Conservation (phyloP, 2,329 filamentous ascomycete genomes). For the Aspergillus sojae region DNA sequence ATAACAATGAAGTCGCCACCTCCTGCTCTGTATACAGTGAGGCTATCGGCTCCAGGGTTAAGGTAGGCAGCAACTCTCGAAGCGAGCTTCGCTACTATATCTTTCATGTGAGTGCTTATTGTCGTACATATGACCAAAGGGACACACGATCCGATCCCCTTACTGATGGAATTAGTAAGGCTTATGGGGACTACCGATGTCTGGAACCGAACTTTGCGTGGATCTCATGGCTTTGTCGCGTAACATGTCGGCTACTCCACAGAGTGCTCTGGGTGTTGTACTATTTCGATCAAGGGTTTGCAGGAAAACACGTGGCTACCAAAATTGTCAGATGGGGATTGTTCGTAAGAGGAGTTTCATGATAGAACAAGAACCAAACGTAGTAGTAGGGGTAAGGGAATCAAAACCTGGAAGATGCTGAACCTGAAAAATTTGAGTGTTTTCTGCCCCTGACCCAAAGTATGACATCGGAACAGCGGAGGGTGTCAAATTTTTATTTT, state of each 20-base stretch:
- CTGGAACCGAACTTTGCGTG: neutral
- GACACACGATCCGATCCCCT: neutral
- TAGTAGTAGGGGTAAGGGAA: neutral
- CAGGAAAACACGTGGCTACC: neutral
- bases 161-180: neutral
- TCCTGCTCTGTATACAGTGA: neutral
- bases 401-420: neutral
- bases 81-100: neutral
- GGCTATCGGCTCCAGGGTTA: neutral
- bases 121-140: neutral
- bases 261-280: no score
- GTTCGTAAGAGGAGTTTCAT: neutral
- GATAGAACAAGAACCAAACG: neutral
- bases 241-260: neutral
- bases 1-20: neutral
- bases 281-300: neutral
- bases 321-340: neutral
- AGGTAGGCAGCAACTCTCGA: neutral
- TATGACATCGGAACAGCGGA: neutral
- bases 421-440: neutral
- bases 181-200: neutral
- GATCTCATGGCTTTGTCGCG: neutral
- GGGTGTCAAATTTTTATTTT: neutral
- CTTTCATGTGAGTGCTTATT: neutral
- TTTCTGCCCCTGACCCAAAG: conserved; percentile 2